phyloP scores from a whole-genome alignment of 2,329 filamentous ascomycete genomes.

The Lizonia empirigonia region DNA sequence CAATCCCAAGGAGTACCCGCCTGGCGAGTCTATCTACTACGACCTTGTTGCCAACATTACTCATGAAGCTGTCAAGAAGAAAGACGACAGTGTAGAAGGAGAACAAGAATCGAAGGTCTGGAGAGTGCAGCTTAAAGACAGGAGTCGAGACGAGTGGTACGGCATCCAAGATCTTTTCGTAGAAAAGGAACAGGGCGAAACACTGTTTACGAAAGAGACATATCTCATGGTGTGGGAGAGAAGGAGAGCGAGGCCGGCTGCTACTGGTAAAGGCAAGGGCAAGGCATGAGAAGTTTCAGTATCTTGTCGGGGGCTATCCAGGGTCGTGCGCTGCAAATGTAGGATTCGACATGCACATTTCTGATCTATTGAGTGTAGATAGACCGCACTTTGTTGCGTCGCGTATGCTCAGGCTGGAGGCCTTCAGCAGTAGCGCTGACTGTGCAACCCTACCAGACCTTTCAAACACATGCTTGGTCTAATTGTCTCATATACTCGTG shows the following conservation, averaged over 20 bases:
- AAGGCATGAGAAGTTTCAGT: constrained; percentile 8
- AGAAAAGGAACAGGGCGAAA: constrained; percentile 83
- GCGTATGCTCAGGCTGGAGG: not conserved
- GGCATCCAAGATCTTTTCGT: constrained; percentile 94
- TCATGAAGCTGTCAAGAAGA: constrained; percentile 77
- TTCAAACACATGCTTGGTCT: not conserved
- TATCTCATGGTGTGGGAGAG: constrained; percentile 98
- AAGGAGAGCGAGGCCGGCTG: constrained; percentile 56
- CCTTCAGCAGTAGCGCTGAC: constrained; percentile 4
- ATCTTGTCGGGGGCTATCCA: not conserved
- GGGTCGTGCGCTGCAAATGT: not conserved
- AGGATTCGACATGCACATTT: not conserved
- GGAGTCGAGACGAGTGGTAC: constrained; percentile 84
- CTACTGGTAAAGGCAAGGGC: constrained; percentile 24
- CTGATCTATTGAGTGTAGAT: not conserved
- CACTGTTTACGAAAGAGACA: constrained; percentile 89
- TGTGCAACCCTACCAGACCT: not conserved
- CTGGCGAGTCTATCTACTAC: constrained; percentile 86
- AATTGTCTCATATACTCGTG: not conserved
- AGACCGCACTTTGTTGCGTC: not conserved
- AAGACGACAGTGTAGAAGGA: constrained; percentile 83
- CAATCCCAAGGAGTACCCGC: constrained; percentile 71
- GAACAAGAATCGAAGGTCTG: constrained; percentile 92
- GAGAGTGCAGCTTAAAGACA: constrained; percentile 88
- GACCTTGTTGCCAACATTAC: constrained; percentile 95